Evolutionary conservation across 176 grass and related monocot species (phyloP), one percentile per base, ranked within the genome.

Genomic region (Paspalum vaginatum): DNA sequence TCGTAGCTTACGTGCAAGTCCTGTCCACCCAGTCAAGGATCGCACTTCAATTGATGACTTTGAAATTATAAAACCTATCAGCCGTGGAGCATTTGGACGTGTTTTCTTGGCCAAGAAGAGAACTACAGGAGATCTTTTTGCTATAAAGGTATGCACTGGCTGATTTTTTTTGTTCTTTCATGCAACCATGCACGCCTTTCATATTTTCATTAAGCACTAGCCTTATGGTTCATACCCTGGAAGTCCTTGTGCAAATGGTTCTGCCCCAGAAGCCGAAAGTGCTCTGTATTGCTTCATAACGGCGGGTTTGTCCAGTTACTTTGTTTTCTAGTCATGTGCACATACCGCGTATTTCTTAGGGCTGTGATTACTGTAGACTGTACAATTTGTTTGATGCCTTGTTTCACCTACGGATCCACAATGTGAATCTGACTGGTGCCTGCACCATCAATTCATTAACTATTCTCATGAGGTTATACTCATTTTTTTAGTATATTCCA

Each of bases 71-170:
- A 99, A 99, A 84, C 97, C 93, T 64, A 99, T 99, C 32, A 99
- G 97, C 25, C 92, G 97, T 74, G 97, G 97, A 78, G 97, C 97
- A 88, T 99, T 96, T 83, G 97, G 97, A 49, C 88, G 97, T 77
- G 97, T 99, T 86, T 99, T 99, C 85, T 84, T 99, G 76, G 93
- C 97, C 75, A 99, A 99, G 85, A 99, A 99, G 91, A 91, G 90
- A 88, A 99, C 97, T 58, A 99, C 97, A 32, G 97, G 97, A 70
- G 97, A 99, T 70, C 93, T 93, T 39, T 99, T 99, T 91, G 97
- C 97, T 74, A 99, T 99, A 86, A 99, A 99, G 93, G 97, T 99
- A 86, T 77, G 58, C 40, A 24, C 70, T 65, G 78, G 17, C 24
- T 72, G 44, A 68, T 61, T 16, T 63, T 52, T 59, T 72, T 42